These are phyloP conservation scores for Turritis glabra DNA, from an alignment of 345 rosid genomes.

Conservation along the genomic window DNA sequence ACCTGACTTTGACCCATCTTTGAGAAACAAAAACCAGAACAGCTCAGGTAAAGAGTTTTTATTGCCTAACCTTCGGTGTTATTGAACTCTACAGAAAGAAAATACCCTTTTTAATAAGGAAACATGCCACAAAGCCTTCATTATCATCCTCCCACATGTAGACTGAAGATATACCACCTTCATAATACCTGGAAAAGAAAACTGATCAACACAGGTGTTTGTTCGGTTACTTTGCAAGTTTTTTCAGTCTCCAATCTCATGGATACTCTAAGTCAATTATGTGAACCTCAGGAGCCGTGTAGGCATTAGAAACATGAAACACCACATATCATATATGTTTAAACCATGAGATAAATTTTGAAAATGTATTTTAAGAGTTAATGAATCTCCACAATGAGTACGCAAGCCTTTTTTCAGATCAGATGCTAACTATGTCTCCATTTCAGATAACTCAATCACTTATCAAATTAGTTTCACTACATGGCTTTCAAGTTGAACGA, in stretches of 20 bases:
- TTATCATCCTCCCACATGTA: slow-evolving; percentile 97
- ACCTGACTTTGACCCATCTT: slow-evolving; percentile 92
- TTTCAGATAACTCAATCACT: neutral
- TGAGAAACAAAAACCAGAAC: slow-evolving; percentile 12
- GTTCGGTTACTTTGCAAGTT: neutral
- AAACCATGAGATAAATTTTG: neutral
- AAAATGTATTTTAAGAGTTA: no score
- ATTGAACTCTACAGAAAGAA: neutral
- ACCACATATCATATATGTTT: neutral
- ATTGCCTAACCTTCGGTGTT: neutral
- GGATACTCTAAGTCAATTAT: neutral
- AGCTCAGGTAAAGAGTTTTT: slow-evolving; percentile 8
- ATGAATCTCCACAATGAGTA: neutral
- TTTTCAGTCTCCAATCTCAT: neutral
- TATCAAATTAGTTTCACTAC: neutral
- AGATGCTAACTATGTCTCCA: neutral
- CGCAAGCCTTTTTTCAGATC: neutral
- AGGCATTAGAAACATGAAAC: neutral
- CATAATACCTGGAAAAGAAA: slow-evolving; percentile 73
- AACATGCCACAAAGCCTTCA: slow-evolving; percentile 91
- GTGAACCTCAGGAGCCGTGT: neutral
- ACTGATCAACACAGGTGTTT: slow-evolving; percentile 36
- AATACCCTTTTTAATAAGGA: slow-evolving; percentile 91
- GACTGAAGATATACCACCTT: slow-evolving; percentile 97
- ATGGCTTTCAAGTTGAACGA: slow-evolving; percentile 41